Evolutionary conservation across 148 eudicot species (phyloP).

Genomic region (Cornus florida): DNA sequence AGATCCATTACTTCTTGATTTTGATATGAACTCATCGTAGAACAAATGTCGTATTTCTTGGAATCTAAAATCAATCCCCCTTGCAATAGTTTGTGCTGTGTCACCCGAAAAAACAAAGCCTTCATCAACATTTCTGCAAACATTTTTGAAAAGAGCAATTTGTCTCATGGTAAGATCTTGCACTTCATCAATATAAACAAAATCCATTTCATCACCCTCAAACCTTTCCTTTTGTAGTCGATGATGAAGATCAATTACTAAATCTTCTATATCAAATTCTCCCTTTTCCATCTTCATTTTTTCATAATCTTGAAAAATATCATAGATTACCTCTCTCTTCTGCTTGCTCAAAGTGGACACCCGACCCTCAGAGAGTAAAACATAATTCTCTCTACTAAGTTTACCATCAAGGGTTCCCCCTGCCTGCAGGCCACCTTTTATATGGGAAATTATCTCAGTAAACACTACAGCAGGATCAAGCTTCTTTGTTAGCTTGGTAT

Average conservation of each 20-base stretch:
- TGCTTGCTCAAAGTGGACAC: slow-evolving; percentile 42
- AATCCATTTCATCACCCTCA: slow-evolving; percentile 59
- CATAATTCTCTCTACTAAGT: slow-evolving; percentile 43
- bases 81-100: too few relatives aligned
- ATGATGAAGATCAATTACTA: slow-evolving; percentile 70
- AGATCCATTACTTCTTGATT: slow-evolving; percentile 17
- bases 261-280: slow-evolving; percentile 75
- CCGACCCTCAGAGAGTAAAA: slow-evolving; percentile 46
- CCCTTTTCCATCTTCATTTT: slow-evolving; percentile 49
- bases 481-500: slow-evolving; percentile 46
- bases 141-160: too few relatives aligned
- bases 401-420: slow-evolving; percentile 37
- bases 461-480: slow-evolving; percentile 73
- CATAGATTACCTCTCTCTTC: slow-evolving; percentile 50
- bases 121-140: too few relatives aligned
- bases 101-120: too few relatives aligned
- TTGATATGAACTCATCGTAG: slow-evolving; percentile 52
- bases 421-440: slow-evolving; percentile 59
- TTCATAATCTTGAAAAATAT: slow-evolving; percentile 61
- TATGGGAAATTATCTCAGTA: slow-evolving; percentile 74
- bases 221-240: slow-evolving; percentile 40
- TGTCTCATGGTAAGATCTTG: too few relatives aligned
- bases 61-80: slow-evolving; percentile 77
- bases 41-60: slow-evolving; percentile 64
- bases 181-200: too few relatives aligned